Base-by-base conservation (phyloP, 2,329 filamentous ascomycete species). In the Clarireedia monteithiana region DNA sequence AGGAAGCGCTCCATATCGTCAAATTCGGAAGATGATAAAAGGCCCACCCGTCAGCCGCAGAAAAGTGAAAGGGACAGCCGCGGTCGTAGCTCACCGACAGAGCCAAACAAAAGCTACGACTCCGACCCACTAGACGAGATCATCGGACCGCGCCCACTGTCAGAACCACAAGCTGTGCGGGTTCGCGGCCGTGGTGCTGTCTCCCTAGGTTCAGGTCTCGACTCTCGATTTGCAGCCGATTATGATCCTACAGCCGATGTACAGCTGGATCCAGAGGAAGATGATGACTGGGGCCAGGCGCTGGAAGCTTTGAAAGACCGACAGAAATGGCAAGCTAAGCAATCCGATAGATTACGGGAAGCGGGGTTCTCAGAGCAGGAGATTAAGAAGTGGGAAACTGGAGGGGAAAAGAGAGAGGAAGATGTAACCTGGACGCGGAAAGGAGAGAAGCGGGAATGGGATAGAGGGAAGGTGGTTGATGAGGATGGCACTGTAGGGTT, bases 311-410 rank as follows among this genome's bases (percentile, higher is more conserved):
- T 89, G 55, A 81, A 86, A 40, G 90, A 95, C 68, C 83, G 89
- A n/a, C 82, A 89, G 62, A 85, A 84, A 62, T 91, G 88, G 82
- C 84, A 83, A 65, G 78, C 84, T 60, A 82, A 85, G 62, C 89
- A 90, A 30, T 88, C 88, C 6, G 85, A 91, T 52, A 76, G 91
- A 57, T 73, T 96, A 58, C 83, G 83, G 36, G 82, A 81, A 20
- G 90, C 89, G 0, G 91, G 91, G 0, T 95, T 95, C 66, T 83
- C 81, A 1, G 87, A 91, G 15, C 81, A 83, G 4, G 82, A 91
- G 64, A 82, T 96, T 57, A 77, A 79, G 64, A 84, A 83, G 60
- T 90, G 86, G 83, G 84, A 86, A 68, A 83, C 77, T 50, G 79
- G 81, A 23, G 75, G 77, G 1, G 80, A 82, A 67, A 77, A 80